Conservation (phyloP, 2,329 filamentous ascomycete species). For the Sporothrix phasma region DNA sequence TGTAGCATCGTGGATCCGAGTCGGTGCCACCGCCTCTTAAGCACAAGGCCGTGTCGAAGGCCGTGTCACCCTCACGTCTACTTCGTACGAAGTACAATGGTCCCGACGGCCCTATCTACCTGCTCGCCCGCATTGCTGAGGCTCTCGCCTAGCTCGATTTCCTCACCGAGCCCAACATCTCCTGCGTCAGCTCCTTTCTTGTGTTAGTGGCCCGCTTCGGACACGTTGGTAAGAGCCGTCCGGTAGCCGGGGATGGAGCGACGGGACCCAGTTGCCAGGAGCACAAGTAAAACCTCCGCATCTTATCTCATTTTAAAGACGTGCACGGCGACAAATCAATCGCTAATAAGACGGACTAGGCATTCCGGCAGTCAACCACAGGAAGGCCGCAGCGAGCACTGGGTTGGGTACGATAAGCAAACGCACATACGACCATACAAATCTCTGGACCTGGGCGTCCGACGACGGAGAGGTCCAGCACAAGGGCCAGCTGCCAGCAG, state of each 20-base stretch:
- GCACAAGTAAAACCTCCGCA: no score
- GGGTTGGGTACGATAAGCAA: neutral
- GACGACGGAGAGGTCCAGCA: neutral
- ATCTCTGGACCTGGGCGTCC: neutral
- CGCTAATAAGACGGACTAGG: no score
- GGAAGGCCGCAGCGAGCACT: neutral
- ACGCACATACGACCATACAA: neutral
- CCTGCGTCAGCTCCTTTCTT: neutral
- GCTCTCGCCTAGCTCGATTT: slow-evolving; percentile 2
- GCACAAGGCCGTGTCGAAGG: neutral
- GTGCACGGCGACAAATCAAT: no score
- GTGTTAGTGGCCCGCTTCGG: neutral
- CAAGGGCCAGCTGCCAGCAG: neutral
- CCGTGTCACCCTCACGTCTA: no score
- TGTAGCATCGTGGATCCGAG: neutral
- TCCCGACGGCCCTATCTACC: neutral
- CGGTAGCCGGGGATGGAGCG: slow-evolving; percentile 1
- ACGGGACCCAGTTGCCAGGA: neutral
- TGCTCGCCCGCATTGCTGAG: neutral
- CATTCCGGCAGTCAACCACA: neutral
- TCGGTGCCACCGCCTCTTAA: neutral
- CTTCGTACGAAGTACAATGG: no score
- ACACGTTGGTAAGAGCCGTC: neutral
- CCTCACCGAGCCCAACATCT: slow-evolving; percentile 6
- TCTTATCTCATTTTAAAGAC: neutral